phyloP scores from a whole-genome alignment of 2,329 filamentous ascomycete species.

The Xylariales sp. region DNA sequence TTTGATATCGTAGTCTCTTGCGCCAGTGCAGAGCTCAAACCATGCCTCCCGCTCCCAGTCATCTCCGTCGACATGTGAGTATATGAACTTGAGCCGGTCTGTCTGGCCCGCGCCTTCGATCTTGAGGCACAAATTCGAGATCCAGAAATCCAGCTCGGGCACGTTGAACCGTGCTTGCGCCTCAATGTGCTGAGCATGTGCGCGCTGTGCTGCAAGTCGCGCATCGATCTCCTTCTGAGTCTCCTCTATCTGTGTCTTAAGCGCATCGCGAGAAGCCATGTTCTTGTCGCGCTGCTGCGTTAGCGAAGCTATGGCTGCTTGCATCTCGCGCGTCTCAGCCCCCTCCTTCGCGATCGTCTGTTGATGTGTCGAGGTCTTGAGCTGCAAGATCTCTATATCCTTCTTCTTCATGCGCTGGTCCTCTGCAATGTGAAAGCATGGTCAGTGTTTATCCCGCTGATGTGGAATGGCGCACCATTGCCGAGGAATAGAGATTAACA shows the following conservation, averaged over 20 bases:
- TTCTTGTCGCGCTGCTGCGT: constrained; percentile 58
- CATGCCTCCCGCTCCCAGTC: constrained; percentile 87
- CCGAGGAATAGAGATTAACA: constrained; percentile 12
- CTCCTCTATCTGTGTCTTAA: constrained; percentile 59
- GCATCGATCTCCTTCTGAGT: constrained; percentile 68
- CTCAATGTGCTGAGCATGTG: constrained; percentile 70
- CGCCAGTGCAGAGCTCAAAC: constrained; percentile 84
- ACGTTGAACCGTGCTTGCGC: constrained; percentile 83
- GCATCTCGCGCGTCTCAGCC: constrained; percentile 73
- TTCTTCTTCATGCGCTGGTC: constrained; percentile 86
- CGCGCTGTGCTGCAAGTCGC: constrained; percentile 65
- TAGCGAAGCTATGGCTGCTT: constrained; percentile 55
- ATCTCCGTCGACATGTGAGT: constrained; percentile 78
- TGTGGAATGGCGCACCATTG: constrained; percentile 4
- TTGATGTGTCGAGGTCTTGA: constrained; percentile 66
- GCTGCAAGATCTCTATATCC: constrained; percentile 77
- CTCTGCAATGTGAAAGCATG: constrained; percentile 50
- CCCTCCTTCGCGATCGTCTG: constrained; percentile 73
- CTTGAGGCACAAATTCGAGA: constrained; percentile 79
- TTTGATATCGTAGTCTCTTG: constrained; percentile 79
- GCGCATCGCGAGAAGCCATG: constrained; percentile 48
- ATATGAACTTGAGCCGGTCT: constrained; percentile 86
- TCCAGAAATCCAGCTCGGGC: constrained; percentile 95
- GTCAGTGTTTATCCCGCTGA: background rate
- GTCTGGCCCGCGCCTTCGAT: constrained; percentile 85